Percentiles rank a stretch among this genome's conserved stretches.
Evolutionary conservation across 352 stramenopile species (phyloP).

Genomic region (Halophytophthora batemanensis): DNA sequence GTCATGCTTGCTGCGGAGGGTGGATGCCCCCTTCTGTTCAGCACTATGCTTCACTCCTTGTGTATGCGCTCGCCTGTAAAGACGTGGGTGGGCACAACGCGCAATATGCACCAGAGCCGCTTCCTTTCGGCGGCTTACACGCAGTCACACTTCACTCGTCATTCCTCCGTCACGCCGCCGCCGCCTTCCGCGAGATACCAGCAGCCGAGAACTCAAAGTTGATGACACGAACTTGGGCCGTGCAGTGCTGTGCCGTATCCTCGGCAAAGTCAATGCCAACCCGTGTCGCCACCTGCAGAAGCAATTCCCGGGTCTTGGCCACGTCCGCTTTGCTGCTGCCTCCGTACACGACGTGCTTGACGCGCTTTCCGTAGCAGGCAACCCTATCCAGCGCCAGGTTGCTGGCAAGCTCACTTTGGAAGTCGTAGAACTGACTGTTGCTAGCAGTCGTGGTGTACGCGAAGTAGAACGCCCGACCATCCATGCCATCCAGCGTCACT

Average conservation of each 20-base stretch:
- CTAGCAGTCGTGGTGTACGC: constrained; percentile 2
- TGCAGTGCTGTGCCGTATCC: constrained; percentile 3
- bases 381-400: constrained; percentile 9
- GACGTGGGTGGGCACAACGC: too few species aligned
- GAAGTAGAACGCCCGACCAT: constrained; percentile 7
- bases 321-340: constrained; percentile 8
- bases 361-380: constrained; percentile 7
- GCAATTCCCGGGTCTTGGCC: constrained; percentile 4
- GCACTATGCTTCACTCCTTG: too few species aligned
- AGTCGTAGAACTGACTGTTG: constrained; percentile 5
- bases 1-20: too few species aligned
- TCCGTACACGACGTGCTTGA: constrained; percentile 7
- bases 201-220: constrained; percentile 12
- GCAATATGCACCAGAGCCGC: too few species aligned
- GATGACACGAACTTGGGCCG: neutral
- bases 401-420: constrained; percentile 1
- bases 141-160: too few species aligned
- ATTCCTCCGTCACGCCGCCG: constrained; percentile 1
- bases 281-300: neutral
- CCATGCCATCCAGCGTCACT: constrained; percentile 12
- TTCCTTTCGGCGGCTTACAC: too few species aligned
- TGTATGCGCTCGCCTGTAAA: too few species aligned
- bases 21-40: too few species aligned
- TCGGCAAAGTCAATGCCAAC: constrained; percentile 3
- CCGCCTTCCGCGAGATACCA: constrained; percentile 7